Percentiles rank a stretch among this genome's conserved stretches.
phyloP scores from a whole-genome alignment of 2,329 filamentous ascomycete species.

The Fusarium falciforme region DNA sequence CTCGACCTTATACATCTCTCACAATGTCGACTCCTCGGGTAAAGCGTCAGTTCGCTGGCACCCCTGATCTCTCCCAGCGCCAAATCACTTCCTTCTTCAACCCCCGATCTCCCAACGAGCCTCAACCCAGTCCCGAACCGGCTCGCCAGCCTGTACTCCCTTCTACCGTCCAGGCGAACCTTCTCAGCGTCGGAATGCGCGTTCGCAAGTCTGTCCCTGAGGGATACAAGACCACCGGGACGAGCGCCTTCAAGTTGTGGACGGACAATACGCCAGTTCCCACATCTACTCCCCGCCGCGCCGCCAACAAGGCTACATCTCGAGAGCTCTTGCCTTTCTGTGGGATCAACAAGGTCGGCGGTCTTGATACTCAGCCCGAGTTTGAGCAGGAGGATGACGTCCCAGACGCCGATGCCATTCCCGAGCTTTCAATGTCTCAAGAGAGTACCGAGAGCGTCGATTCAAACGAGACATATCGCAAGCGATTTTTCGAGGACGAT shows the following conservation, averaged over 20 bases:
- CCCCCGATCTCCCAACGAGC: slow-evolving; percentile 46
- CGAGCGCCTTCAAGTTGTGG: slow-evolving; percentile 65
- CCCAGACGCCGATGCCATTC: slow-evolving; percentile 54
- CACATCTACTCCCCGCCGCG: slow-evolving; percentile 10
- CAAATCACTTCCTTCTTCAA: slow-evolving; percentile 74
- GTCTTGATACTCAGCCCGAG: slow-evolving; percentile 69
- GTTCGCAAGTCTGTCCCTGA: slow-evolving; percentile 93
- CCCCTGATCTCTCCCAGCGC: slow-evolving; percentile 67
- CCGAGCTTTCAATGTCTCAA: slow-evolving; percentile 66
- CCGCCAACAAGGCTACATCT: slow-evolving; percentile 46
- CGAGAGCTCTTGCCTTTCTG: slow-evolving; percentile 83
- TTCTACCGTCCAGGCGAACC: slow-evolving; percentile 77
- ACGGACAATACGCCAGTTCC: slow-evolving; percentile 47
- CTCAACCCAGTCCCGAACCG: slow-evolving; percentile 43
- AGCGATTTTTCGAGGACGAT: slow-evolving; percentile 61
- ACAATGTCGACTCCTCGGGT: slow-evolving; percentile 65
- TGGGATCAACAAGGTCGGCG: slow-evolving; percentile 81
- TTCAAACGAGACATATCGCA: slow-evolving; percentile 51
- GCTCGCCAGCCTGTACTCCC: slow-evolving; percentile 65
- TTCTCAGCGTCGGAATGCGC: slow-evolving; percentile 94
- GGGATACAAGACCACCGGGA: slow-evolving; percentile 82
- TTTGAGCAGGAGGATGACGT: slow-evolving; percentile 45
- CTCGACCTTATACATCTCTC: slow-evolving; percentile 1
- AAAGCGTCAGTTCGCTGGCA: slow-evolving; percentile 72
- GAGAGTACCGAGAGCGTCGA: slow-evolving; percentile 59